Base-by-base conservation (phyloP, 1,139 yeast genomes). In the Yamadazyma mexicana region DNA sequence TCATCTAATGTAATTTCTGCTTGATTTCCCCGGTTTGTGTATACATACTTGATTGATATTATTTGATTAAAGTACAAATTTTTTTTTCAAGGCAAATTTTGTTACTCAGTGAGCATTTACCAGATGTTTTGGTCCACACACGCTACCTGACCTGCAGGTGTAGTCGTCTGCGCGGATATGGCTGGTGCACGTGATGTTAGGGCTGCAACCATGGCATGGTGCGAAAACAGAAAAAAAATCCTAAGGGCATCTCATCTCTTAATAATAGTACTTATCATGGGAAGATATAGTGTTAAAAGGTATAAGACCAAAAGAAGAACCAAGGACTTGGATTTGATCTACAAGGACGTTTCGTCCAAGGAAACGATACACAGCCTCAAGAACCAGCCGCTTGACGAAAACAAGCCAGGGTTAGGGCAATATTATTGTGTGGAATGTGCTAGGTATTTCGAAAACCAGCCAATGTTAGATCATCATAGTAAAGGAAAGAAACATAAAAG, bases 361-460 rank as follows among this genome's bases (percentile, higher is more conserved):
- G 84, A 83, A 39, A 68, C 83, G 17, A 83, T 88, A 40, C 61
- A 72, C 37, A 68, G 73, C 37, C 70, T 91, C 44, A 77, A 85
- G 58, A 79, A 87, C 58, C 98, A 91, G 64, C 86, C 88, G 10
- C 63, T 87, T 42, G 97, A 92, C 62, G 98, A 91, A 65, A 81
- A 81, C 37, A 84, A 84, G 58, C 92, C 97, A 1, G 98, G 98
- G 3, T 67, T 92, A 51, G 98, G 97, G 14, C 98, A 92, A 64
- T 85, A 81, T 63, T 92, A 88, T 62, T 92, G 98, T 64, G 76
- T 92, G 42, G 95, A 89, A 50, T 92, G 98, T 72, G 95, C 95
- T 39, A 87, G 84, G 62, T 88, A 92, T 62, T 88, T 81, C 56
- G 97, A 91, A 58, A 83, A 83, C 44, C 91, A 85, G 40, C 61